Evolutionary conservation across 1,284 basidiomycete species (phyloP), one percentile per base, ranked within the genome.

Genomic region (Fomes fomentarius): DNA sequence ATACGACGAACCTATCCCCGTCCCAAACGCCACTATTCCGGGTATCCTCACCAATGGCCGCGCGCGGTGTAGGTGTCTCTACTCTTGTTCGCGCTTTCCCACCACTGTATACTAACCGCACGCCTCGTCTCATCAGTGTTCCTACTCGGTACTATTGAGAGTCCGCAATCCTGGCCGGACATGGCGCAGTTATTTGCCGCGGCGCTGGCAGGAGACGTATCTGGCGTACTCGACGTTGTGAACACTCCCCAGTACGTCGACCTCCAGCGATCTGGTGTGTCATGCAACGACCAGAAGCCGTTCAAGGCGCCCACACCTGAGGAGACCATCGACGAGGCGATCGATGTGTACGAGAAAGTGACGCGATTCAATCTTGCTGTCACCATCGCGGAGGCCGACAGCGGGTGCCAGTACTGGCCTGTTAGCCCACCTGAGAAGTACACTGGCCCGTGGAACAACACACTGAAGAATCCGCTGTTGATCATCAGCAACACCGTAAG

Each of bases 41-140:
- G 73, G 72, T 0, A 60, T 69, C n/a, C 61, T 77, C 7, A 76
- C 71, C 5, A 66, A 66, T 7, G 75, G 74, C 5, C 63, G 66
- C 38, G 69, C 66, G 1, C 59, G 70, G 24, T 63, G 70, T 71
- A 56, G 4, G 64, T 52, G n/a, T 24, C 44, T 3, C 19, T 21
- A 2, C 10, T 10, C 1, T 5, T n/a, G 14, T 17, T 9, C 3
- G 17, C 19, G 4, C 3, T 3, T 22, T 19, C 12, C 17, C 21
- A 24, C 14, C 9, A 17, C 30, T 28, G 12, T 39, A 31, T 19
- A 12, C n/a, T n/a, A 12, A 26, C 28, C 41, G n/a, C 28, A 15
- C 15, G 21, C 12, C 7, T 25, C 22, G 26, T 25, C 28, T 8
- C 8, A 19, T 10, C 44, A 69, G 66, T 62, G 26, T 60, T 63